A percentile compares a stretch with the other conserved stretches of the same genome.
Evolutionary conservation across 2,329 filamentous ascomycete species (phyloP).

Genomic region (Zymoseptoria crescenta): DNA sequence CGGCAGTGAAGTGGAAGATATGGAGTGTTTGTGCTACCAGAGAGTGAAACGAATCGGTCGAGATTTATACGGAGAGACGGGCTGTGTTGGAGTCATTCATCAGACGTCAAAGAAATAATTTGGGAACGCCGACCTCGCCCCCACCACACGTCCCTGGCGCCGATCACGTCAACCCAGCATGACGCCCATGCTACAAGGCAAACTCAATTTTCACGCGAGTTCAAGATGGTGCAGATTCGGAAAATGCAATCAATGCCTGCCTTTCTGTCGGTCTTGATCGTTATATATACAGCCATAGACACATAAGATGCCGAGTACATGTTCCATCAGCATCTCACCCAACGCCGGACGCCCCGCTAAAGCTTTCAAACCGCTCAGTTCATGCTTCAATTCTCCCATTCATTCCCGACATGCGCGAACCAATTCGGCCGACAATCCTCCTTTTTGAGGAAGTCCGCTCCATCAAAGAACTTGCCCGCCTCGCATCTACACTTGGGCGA

Average conservation of each 20-base stretch:
- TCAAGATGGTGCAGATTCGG: too few species aligned
- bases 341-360: not conserved
- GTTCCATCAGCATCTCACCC: not conserved
- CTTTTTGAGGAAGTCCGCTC: conserved; percentile 72
- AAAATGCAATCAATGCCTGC: not conserved
- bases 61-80: too few species aligned
- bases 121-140: not conserved
- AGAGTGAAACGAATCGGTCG: not conserved
- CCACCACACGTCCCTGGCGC: too few species aligned
- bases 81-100: not conserved
- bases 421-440: conserved; percentile 95
- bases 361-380: not conserved
- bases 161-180: too few species aligned
- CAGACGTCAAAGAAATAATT: not conserved
- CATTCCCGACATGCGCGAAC: conserved; percentile 83
- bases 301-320: not conserved
- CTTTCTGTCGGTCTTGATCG: not conserved
- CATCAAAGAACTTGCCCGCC: conserved; percentile 82
- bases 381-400: conserved; percentile 3
- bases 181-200: too few species aligned
- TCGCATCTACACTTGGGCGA: conserved; percentile 88
- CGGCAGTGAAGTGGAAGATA: not conserved
- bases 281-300: not conserved
- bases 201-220: too few species aligned
- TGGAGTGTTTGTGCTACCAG: not conserved